Base-by-base conservation (phyloP, 2,329 filamentous ascomycete genomes). In the Calonectria pseudoreteaudii region DNA sequence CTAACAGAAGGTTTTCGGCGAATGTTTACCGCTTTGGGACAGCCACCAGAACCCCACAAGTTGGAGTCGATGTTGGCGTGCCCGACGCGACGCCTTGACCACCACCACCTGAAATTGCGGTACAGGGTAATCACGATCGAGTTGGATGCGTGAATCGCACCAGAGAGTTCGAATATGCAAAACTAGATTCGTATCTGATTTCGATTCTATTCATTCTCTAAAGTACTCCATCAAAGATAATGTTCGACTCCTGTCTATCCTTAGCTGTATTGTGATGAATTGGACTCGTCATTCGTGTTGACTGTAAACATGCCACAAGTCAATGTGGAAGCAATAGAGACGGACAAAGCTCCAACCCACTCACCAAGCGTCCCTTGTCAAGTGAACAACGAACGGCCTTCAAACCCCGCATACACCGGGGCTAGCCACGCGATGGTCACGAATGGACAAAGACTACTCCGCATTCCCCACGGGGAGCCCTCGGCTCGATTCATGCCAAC, bases 1-100 rank as follows among this genome's bases (percentile, higher is more conserved):
- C 44, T 23, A 23, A 47, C 41, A 23, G 56, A 34, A 60, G 23
- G 4, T 4, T 31, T 34, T 34, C 60, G 60, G 60, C 60, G 60
- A 65, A 49, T 5, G 41, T 49, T 65, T 65, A 26, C 60, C 60
- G 60, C 13, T 65, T 65, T 65, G 28, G 60, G 60, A 65, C 14
- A 10, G 20, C 23, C 23, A 30, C n/a, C 16, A 20, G 23, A 16
- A 34, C 28, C 36, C 60, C 60, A 28, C 56, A 41, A 10, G n/a
- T 41, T 62, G n/a, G 34, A 30, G 56, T 41, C 23, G 14, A 47
- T 8, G 23, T 20, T 30, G 16, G 10, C 38, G 44, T 10, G 10
- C 16, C 23, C 4, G 18, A 10, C 11, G 14, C 4, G 8, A 7
- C 16, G 34, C 60, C 38, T n/a, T 36, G 56, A 60, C 36, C 60